A percentile compares a stretch with the other conserved stretches of the same genome.
phyloP scores from a whole-genome alignment of 805 yeast species.

The Ogataea ganodermae region DNA sequence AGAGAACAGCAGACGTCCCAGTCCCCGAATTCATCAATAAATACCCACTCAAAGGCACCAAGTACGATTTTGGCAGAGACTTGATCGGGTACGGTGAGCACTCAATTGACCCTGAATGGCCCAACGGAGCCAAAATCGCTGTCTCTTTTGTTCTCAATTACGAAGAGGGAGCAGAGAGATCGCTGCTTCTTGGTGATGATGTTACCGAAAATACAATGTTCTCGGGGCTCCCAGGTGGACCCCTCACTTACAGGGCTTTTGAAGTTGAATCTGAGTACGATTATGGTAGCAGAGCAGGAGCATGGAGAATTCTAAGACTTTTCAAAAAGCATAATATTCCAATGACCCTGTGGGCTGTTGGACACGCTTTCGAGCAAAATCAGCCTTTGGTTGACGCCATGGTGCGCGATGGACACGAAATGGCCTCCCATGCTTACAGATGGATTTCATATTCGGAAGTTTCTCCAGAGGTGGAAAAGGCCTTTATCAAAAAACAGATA shows the following conservation, averaged over 20 bases:
- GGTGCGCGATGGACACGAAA: constrained; percentile 41
- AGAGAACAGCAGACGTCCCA: constrained; percentile 11
- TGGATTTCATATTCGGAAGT: constrained; percentile 36
- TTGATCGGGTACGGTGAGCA: constrained; percentile 29
- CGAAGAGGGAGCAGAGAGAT: constrained; percentile 32
- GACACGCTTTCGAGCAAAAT: constrained; percentile 33
- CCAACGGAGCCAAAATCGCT: constrained; percentile 26
- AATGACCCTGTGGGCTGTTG: constrained; percentile 42
- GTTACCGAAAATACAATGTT: constrained; percentile 17
- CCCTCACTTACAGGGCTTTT: constrained; percentile 6
- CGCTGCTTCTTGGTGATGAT: constrained; percentile 16
- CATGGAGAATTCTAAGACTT: constrained; percentile 30
- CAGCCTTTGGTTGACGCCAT: constrained; percentile 36
- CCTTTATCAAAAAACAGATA: constrained; percentile 34
- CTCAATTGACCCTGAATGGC: constrained; percentile 30
- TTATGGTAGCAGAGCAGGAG: constrained; percentile 18
- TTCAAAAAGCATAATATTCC: constrained; percentile 35
- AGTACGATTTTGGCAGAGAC: constrained; percentile 18
- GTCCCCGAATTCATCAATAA: constrained; percentile 4
- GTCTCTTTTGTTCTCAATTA: constrained; percentile 31
- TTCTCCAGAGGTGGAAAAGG: constrained; percentile 38
- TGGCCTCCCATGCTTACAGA: constrained; percentile 42
- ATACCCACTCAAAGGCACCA: constrained; percentile 16
- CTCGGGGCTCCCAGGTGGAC: constrained; percentile 6
- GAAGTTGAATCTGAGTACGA: constrained; percentile 21